A percentile compares a stretch with the other conserved stretches of the same genome.
phyloP scores from a whole-genome alignment of 805 yeast genomes.

The Metschnikowia cubensis region DNA sequence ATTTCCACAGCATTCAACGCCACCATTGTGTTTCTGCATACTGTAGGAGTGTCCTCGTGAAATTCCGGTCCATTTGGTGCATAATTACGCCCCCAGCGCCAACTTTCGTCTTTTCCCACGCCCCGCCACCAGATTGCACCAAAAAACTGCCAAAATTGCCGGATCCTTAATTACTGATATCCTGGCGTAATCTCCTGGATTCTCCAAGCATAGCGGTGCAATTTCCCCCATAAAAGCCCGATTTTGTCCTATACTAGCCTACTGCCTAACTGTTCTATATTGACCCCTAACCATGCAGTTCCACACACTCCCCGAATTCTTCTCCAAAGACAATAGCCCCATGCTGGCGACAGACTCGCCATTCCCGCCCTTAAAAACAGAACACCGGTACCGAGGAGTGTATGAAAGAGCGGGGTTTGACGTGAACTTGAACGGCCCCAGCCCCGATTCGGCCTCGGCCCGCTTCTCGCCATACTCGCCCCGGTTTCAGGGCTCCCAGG shows the following conservation, averaged over 20 bases:
- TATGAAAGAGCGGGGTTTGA: conserved; percentile 84
- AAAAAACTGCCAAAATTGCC: not conserved
- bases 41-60: not conserved
- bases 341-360: conserved; percentile 41
- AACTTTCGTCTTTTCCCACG: not conserved
- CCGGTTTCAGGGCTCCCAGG: not conserved
- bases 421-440: conserved; percentile 19
- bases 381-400: conserved; percentile 60
- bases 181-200: not conserved
- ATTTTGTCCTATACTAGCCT: not conserved
- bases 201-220: not conserved
- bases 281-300: conserved; percentile 12
- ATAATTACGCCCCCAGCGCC: not conserved
- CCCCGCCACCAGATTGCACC: not conserved
- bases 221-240: not conserved
- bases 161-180: not conserved
- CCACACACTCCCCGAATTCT: conserved; percentile 19
- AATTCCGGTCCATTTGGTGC: not conserved
- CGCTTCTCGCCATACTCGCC: not conserved
- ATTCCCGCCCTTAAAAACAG: conserved; percentile 68
- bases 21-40: too few species aligned
- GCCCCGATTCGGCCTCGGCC: not conserved
- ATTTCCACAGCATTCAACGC: not conserved
- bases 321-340: conserved; percentile 19
- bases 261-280: not conserved